These are phyloP conservation scores for Cordyceps cicadae DNA, from an alignment of 2,329 filamentous ascomycete genomes.

Conservation along the genomic window DNA sequence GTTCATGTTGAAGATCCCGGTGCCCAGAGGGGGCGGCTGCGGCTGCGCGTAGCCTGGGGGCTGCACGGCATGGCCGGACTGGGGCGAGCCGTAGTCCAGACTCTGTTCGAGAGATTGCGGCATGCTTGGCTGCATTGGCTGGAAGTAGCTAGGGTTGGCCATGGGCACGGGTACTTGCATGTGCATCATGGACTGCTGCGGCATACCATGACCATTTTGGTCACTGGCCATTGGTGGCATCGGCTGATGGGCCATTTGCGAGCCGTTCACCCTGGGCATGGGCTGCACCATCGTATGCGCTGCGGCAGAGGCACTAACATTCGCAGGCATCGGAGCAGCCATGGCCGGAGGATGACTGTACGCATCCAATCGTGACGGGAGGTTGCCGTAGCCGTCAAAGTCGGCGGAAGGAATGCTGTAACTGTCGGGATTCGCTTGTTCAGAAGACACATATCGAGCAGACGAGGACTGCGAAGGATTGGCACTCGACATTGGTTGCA, in stretches of 20 bases:
- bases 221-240: background rate
- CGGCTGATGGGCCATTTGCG: background rate
- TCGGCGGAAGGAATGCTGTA: background rate
- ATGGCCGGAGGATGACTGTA: background rate
- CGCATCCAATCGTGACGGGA: background rate
- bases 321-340: background rate
- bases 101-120: background rate
- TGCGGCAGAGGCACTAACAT: background rate
- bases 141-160: background rate
- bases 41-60: background rate
- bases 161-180: background rate
- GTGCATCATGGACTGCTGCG: background rate
- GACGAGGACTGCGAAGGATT: background rate
- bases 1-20: constrained; percentile 7
- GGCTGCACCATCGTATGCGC: background rate
- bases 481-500: no score
- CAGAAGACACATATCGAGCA: background rate
- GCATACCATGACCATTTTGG: background rate
- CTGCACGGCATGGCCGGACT: background rate
- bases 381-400: background rate
- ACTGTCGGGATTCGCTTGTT: background rate
- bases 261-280: background rate
- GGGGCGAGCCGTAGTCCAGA: background rate
- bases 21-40: constrained; percentile 3
- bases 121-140: background rate